Evolutionary conservation across 2,329 filamentous ascomycete genomes (phyloP), one percentile per base, ranked within the genome.

Genomic region (Aspergillus felis): DNA sequence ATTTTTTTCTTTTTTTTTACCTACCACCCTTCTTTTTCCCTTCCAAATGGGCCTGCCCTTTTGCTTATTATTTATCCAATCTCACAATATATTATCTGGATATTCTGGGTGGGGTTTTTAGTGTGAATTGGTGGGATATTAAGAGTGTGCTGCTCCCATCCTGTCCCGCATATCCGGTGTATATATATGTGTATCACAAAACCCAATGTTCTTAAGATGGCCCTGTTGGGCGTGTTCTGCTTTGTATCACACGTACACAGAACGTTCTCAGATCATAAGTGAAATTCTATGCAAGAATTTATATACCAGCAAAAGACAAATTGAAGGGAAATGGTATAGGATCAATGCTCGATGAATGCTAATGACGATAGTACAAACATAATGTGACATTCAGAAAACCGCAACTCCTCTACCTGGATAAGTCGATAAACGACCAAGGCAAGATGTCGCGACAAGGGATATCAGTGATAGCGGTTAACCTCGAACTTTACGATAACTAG

Each of bases 401-500:
- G 14, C 32, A 7, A 38, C 32, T 17, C 32, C 14, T 38, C 32
- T 38, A 17, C 14, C 32, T 7, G 32, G 32, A 7, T 3, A 17
- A 38, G 32, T 7, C 5, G 14, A 41, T 47, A 22, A 24, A 50
- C 22, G 46, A 55, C 49, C 4, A 9, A 52, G 25, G 42, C n/a
- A 48, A 47, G 17, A 35, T 46, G 42, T 32, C 2, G 32, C 5
- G 32, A 35, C 5, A 17, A 17, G 14, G 32, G 32, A 17, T 38
- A n/a, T 17, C 32, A 38, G 32, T 17, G 32, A 38, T 7, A 17
- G 32, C 14, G 20, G 49, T 68, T 60, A 77, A 5, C 76, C 76
- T 51, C 76, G 70, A 12, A 99, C 92, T 79, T 99, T 99, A 68
- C 94, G 84, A 78, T 97, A 97, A 70, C 90, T 96, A 22, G 92